These are phyloP conservation scores for Entophlyctis luteolus DNA, from an alignment of 192 early-diverging fungal genomes.

Conservation along the genomic window DNA sequence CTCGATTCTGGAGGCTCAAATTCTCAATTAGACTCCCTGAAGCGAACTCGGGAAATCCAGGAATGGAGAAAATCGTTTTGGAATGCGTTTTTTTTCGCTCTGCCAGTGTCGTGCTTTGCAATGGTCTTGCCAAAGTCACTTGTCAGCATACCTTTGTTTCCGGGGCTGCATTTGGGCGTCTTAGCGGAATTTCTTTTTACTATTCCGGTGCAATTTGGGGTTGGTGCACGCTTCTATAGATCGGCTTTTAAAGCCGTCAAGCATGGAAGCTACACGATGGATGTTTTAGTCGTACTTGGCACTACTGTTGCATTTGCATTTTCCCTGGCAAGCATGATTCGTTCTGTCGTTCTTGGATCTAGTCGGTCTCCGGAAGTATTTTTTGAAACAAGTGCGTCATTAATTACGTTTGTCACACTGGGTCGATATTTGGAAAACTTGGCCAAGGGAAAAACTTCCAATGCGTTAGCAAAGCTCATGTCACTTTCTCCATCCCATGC, in stretches of 20 bases:
- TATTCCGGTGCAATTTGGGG: slow-evolving; percentile 88
- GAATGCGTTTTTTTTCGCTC: slow-evolving; percentile 63
- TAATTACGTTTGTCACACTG: slow-evolving; percentile 89
- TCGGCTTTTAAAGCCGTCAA: slow-evolving; percentile 73
- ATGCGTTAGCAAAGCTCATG: slow-evolving; percentile 83
- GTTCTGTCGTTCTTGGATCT: slow-evolving; percentile 32
- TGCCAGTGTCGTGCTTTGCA: slow-evolving; percentile 76
- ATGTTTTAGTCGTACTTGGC: slow-evolving; percentile 83
- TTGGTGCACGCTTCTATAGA: slow-evolving; percentile 75
- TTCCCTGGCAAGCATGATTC: slow-evolving; percentile 72
- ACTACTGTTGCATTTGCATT: slow-evolving; percentile 83
- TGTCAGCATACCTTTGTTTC: slow-evolving; percentile 20
- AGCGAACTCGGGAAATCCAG: slow-evolving; percentile 78
- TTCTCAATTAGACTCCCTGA: slow-evolving; percentile 82
- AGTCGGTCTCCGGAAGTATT: slow-evolving; percentile 72
- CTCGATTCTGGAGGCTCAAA: slow-evolving; percentile 61
- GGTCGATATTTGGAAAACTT: slow-evolving; percentile 91
- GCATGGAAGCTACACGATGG: slow-evolving; percentile 91
- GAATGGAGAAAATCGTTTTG: slow-evolving; percentile 72
- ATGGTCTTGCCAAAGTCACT: slow-evolving; percentile 63
- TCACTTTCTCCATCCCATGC: slow-evolving; percentile 75
- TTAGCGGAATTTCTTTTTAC: slow-evolving; percentile 70
- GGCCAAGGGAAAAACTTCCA: slow-evolving; percentile 90
- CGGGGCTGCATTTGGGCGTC: slow-evolving; percentile 65
- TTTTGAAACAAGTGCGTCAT: slow-evolving; percentile 88